These are phyloP conservation scores for Colletotrichum cereale DNA, from an alignment of 2,329 filamentous ascomycete species.

Conservation along the genomic window DNA sequence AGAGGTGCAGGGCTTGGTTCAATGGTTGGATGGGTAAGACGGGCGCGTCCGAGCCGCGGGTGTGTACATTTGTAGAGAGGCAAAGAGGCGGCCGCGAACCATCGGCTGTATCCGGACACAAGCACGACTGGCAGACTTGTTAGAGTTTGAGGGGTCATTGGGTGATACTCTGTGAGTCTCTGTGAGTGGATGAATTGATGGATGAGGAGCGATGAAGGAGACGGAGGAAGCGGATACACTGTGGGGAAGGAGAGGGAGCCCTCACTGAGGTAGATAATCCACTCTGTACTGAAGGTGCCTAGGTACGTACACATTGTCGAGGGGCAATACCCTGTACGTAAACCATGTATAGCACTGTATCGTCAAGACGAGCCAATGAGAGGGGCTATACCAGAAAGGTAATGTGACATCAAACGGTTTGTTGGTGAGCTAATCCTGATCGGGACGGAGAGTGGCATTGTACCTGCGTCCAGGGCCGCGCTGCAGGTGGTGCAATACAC, in stretches of 20 bases:
- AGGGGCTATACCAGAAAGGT: background rate
- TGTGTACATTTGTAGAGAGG: constrained; percentile 1
- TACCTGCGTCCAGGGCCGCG: constrained; percentile 36
- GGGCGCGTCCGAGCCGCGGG: constrained; percentile 36
- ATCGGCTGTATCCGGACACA: constrained; percentile 29
- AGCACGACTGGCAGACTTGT: background rate
- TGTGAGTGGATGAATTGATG: background rate
- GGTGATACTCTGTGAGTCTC: background rate
- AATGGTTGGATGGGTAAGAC: constrained; percentile 33
- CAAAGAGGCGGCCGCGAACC: constrained; percentile 25
- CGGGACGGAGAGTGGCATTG: background rate
- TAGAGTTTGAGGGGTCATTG: background rate
- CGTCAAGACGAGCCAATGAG: constrained; percentile 14
- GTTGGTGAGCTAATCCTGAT: constrained; percentile 26
- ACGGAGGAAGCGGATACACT: background rate
- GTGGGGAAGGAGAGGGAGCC: background rate
- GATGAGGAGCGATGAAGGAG: background rate
- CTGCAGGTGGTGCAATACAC: background rate
- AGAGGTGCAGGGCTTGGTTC: constrained; percentile 28
- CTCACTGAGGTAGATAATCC: background rate
- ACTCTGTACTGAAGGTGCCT: too few species aligned
- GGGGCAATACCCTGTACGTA: too few species aligned
- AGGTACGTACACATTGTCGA: background rate
- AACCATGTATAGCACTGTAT: background rate
- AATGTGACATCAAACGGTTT: constrained; percentile 38